Evolutionary conservation across 805 yeast genomes (phyloP), one percentile per base, ranked within the genome.

Genomic region (Wickerhamiella siamensis): DNA sequence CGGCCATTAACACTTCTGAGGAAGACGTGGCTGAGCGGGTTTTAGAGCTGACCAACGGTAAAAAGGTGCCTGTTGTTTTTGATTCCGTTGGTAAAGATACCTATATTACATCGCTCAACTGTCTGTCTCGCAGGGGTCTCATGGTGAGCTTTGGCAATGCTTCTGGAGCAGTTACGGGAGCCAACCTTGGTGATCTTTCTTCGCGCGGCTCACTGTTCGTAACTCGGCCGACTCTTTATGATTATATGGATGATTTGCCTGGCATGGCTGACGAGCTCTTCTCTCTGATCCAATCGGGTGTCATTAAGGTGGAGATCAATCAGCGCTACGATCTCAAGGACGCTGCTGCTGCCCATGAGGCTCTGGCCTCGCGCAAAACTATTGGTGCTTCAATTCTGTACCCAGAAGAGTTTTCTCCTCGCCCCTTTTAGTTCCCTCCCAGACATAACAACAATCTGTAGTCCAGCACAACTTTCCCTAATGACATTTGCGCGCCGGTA

Each of bases 91-190:
- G 67, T n/a, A 80, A 82, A 55, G 83, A 73, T 52, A 74, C 94
- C 4, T 79, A 72, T 50, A 79, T 79, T 34, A 62, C 66, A 5
- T 76, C 94, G 0, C 50, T 83, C 16, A 71, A 67, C 17, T 62
- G 74, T 0, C 51, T 83, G 21, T 81, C 74, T 9, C 44, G 46
- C 10, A 79, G 75, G 56, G 96, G 96, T 21, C 68, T 83, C 2
- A 62, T 82, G 44, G 76, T 83, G 24, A 70, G 81, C 24, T 84
- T 65, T 54, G 97, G 97, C 45, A 84, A 84, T 54, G 79, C 95
- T 5, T 77, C 87, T 4, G 97, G 97, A 15, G 64, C 75, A 1
- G 83, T 84, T 24, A 77, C 82, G 1, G 88, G 93, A 12, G 51
- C 83, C n/a, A 21, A 62, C 1, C 54, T 83, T 34, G 42, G 54